Base-by-base conservation (phyloP, 1,284 basidiomycete genomes). In the Phlebopus sp. region DNA sequence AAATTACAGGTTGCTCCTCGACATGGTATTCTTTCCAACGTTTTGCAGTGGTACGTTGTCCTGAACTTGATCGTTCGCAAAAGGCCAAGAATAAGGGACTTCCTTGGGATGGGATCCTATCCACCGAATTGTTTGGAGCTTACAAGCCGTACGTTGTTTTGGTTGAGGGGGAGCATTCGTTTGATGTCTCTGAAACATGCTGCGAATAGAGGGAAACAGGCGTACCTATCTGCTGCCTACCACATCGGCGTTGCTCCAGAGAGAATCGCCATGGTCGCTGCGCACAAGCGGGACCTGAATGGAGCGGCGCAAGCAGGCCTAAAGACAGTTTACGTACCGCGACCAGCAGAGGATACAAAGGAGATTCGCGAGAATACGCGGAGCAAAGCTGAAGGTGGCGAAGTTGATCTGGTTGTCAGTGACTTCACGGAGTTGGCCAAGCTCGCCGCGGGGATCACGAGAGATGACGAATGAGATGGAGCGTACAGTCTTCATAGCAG, bases 21-120 rank as follows among this genome's bases (percentile, higher is more conserved):
- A 86, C 55, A 76, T 84, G 78, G 82, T 78, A 41, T 25, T 25
- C 25, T 25, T 25, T 25, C 25, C 25, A 49, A 51, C 3, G 14
- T 14, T 18, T 27, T n/a, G n/a, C 11, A 5, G 10, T 35, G 25
- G 9, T 38, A 38, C 31, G 13, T 14, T 44, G 30, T 25, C 13
- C 31, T 15, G n/a, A 3, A 15, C 19, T 8, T 5, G 19, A 18
- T 19, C 11, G 10, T 18, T 17, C 21, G n/a, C n/a, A n/a, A 25
- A 42, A 84, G 82, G 79, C 82, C 1, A 84, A 80, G 57, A 62
- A 76, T 49, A 76, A 79, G 1, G 66, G 75, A 21, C 66, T 86
- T n/a, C 81, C 80, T 0, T 86, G 81, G 82, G 80, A 86, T 54
- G 69, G 73, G 1, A 66, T 86, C 13, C 73, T 86, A 49, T 82